Evolutionary conservation across 257 asterid genomes (phyloP).

Genomic region (Anisodus acutangulus): DNA sequence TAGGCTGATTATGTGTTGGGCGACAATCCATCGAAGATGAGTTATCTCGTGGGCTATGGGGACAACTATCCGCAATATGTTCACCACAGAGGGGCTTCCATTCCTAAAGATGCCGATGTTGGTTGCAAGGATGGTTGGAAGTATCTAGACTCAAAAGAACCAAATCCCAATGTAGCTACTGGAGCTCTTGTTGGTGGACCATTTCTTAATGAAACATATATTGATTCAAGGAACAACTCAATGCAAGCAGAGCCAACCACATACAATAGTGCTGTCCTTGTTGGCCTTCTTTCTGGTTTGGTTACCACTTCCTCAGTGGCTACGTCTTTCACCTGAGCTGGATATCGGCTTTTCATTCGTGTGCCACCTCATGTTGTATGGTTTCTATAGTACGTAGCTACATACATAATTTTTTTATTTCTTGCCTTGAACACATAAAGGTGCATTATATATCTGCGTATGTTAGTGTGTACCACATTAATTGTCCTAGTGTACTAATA

Average conservation of each 20-base stretch:
- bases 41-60: slow-evolving; percentile 86
- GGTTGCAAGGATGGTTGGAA: slow-evolving; percentile 83
- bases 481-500: neutral
- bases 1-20: slow-evolving; percentile 84
- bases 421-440: neutral
- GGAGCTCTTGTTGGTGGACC: slow-evolving; percentile 98
- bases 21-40: slow-evolving; percentile 72
- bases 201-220: slow-evolving; percentile 67
- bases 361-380: neutral
- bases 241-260: slow-evolving; percentile 89
- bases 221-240: slow-evolving; percentile 80
- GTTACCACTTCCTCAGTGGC: slow-evolving; percentile 64
- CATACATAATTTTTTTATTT: slow-evolving; percentile 30
- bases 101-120: slow-evolving; percentile 56
- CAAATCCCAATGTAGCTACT: slow-evolving; percentile 76
- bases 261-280: slow-evolving; percentile 70
- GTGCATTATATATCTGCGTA: slow-evolving; percentile 4
- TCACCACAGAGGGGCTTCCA: slow-evolving; percentile 98
- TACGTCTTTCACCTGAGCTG: slow-evolving; percentile 51
- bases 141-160: slow-evolving; percentile 65
- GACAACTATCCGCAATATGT: slow-evolving; percentile 69
- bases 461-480: neutral
- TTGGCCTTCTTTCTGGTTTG: slow-evolving; percentile 85
- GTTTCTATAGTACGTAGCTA: neutral
- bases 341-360: neutral